Base-by-base conservation (phyloP, 2,329 filamentous ascomycete genomes). In the Colletotrichum tofieldiae region DNA sequence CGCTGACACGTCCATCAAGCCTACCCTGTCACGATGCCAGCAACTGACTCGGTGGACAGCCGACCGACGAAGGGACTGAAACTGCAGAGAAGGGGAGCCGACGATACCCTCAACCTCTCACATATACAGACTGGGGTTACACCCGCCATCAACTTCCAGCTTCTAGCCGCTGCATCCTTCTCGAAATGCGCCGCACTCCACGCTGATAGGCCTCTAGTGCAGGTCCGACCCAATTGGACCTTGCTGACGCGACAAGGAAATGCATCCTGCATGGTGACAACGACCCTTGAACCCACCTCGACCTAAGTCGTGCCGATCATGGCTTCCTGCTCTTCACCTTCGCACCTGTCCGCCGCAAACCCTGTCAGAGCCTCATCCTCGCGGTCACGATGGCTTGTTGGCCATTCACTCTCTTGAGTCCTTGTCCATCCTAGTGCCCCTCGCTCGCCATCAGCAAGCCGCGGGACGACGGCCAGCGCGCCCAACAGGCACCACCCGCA, bases 21-120 rank as follows among this genome's bases (percentile, higher is more conserved):
- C 52, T 43, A 58, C 62, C 67, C 62, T 54, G 54, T 70, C 54
- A 66, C 45, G 39, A 55, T 29, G 35, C 37, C 29, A 14, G 12
- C 37, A 12, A 55, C 52, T 70, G 45, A 70, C 62, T 66, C 62
- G 62, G 54, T 54, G 37, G 29, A 45, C 9, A 2, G 45, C 47
- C 29, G 9, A 45, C 11, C n/a, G 11, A 55, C 8, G 29, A 11
- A 20, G 41, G 29, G 14, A 26, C n/a, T 32, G 52, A 45, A 32
- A 45, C 43, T 43, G 54, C 61, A 59, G 1, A 47, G 18, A 32
- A 43, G 69, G 64, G 59, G 45, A 64, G 52, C 69, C 59, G 65
- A 72, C 69, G 69, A 72, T 69, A 63, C 52, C 69, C 65, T 72
- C 69, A 69, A 49, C 39, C 58, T 61, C 51, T 49, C 32, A 20